Conservation (phyloP, 164 flowering plant species). For the Malania oleifera region DNA sequence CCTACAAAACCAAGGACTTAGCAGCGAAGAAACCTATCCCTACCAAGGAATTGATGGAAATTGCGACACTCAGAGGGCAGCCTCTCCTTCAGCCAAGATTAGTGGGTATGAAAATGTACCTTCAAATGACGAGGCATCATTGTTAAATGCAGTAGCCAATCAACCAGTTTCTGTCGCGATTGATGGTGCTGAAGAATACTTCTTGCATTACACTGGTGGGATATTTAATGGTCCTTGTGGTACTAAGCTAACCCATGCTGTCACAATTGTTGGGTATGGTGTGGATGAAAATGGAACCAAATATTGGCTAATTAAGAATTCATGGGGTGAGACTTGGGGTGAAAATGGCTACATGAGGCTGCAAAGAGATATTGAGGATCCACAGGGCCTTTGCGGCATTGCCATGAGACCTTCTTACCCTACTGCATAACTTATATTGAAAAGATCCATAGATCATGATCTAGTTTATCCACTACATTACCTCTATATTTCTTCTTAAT, state of each 20-base stretch:
- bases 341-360: conserved; percentile 2
- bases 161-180: conserved; percentile 7
- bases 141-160: conserved; percentile 7
- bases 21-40: conserved; percentile 4
- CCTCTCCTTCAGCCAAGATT: conserved; percentile 5
- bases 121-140: not conserved
- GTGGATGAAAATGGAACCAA: not conserved
- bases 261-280: conserved; percentile 9
- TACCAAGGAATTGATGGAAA: conserved; percentile 6
- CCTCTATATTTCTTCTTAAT: too few species aligned
- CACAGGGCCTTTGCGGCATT: not conserved
- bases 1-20: conserved; percentile 4
- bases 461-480: too few species aligned
- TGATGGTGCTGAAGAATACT: not conserved
- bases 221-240: conserved; percentile 8
- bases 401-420: conserved; percentile 6
- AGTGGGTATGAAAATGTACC: conserved; percentile 8
- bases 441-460: too few species aligned
- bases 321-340: too few species aligned
- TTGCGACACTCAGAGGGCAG: conserved; percentile 2
- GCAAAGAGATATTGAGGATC: too few species aligned
- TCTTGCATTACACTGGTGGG: conserved; percentile 5
- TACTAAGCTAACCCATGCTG: conserved; percentile 1
- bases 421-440: not conserved
- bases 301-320: too few species aligned